Evolutionary conservation across 306 rosid species (phyloP), one percentile per base, ranked within the genome.

Genomic region (Prunus salicina): DNA sequence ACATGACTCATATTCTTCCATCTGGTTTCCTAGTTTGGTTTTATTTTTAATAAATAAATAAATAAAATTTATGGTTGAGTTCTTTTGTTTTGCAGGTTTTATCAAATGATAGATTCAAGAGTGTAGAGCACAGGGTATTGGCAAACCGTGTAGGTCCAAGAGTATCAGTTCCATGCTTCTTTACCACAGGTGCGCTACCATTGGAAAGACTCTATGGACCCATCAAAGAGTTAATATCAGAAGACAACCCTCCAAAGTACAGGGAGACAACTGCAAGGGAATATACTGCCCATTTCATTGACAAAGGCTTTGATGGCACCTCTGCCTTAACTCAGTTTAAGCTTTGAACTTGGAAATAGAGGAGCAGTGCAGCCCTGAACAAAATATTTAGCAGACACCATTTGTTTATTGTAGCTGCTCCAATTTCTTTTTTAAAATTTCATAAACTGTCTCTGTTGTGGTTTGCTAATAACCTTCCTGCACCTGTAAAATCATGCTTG

Each of bases 31-130:
- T 6, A 34, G 41, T 34, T 34, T 34, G 41, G 16, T 18, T 50
- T 18, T 19, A 10, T 5, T 67, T 30, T n/a, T 7, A 46, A 34
- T 34, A 34, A 34, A 34, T 34, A 34, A 34, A 34, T 34, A 34
- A 34, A 34, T 34, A 34, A 34, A 34, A 38, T 7, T 72, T 10
- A 69, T 7, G 2, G 25, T 28, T 7, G 12, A 14, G 7, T 16
- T 28, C 5, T 53, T 32, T 55, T 12, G 75, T 22, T 46, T 53
- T 69, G 2, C 51, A 71, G 75, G 13, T 71, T n/a, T 19, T 53
- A 58, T 64, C 90, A 16, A 89, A 89, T 34, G 93, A 86, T 49
- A 81, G 41, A 73, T 89, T 89, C 80, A 83, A 58, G 75, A 83
- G 87, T n/a, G 49, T 67, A 38, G 76, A 83, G 16, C 84, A 83